phyloP scores from a whole-genome alignment of 2,329 filamentous ascomycete genomes.

The Xylariales sp. region DNA sequence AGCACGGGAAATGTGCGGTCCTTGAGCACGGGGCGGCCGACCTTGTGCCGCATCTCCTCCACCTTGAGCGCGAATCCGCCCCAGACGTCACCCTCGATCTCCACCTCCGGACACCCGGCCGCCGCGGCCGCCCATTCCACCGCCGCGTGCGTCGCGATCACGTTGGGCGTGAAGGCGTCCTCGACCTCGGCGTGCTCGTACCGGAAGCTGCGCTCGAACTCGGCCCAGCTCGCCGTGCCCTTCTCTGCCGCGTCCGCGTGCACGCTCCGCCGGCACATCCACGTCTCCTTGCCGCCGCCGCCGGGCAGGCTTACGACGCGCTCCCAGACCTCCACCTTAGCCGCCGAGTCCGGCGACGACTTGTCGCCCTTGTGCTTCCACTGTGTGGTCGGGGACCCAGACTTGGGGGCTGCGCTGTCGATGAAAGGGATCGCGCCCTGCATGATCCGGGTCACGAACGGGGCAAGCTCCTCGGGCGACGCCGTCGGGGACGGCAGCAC shows the following conservation, averaged over 20 bases:
- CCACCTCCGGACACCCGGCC: conserved; percentile 32
- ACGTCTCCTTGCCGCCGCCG: conserved; percentile 49
- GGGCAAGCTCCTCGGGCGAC: conserved; percentile 36
- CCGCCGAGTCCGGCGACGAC: conserved; percentile 41
- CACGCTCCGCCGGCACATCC: conserved; percentile 59
- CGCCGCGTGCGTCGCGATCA: conserved; percentile 43
- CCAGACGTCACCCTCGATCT: conserved; percentile 37
- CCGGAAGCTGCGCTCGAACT: conserved; percentile 59
- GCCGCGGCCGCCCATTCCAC: conserved; percentile 42
- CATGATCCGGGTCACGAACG: conserved; percentile 49
- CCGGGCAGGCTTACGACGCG: too few relatives aligned
- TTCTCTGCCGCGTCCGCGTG: conserved; percentile 48
- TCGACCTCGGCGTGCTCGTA: conserved; percentile 54
- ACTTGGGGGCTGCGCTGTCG: conserved; percentile 44
- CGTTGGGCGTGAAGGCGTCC: conserved; percentile 52
- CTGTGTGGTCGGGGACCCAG: conserved; percentile 28
- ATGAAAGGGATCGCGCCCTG: conserved; percentile 58
- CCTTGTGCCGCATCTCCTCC: conserved; percentile 62
- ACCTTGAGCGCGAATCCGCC: conserved; percentile 43
- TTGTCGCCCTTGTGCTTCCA: conserved; percentile 51
- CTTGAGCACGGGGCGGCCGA: conserved; percentile 51
- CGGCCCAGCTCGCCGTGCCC: conserved; percentile 57
- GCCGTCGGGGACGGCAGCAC: conserved; percentile 41
- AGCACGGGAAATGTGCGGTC: conserved; percentile 65
- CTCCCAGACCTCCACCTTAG: conserved; percentile 49